Conservation (phyloP, 23 red algal genomes). For the Gracilaria caudata region DNA sequence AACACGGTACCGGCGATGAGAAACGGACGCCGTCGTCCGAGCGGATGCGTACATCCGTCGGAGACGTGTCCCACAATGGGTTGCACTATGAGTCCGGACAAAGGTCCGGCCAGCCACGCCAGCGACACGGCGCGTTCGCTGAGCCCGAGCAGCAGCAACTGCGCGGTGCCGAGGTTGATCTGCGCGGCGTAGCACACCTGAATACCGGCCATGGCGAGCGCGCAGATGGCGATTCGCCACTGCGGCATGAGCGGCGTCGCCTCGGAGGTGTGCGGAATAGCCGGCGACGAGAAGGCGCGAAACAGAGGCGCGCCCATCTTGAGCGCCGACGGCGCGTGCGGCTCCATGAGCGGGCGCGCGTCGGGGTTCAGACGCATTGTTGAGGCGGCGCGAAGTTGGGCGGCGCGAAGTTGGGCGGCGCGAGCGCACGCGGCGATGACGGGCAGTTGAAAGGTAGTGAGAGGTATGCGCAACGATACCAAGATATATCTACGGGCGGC, state of each 20-base stretch:
- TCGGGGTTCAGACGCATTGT: too few relatives aligned
- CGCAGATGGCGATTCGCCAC: constrained; percentile 35
- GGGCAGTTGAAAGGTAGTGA: too few relatives aligned
- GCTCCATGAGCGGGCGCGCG: background rate
- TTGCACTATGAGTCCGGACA: constrained; percentile 88
- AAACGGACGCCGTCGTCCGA: constrained; percentile 86
- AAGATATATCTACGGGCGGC: too few relatives aligned
- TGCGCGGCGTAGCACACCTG: constrained; percentile 87
- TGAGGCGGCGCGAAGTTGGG: background rate
- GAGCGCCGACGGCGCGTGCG: background rate
- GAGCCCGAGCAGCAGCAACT: constrained; percentile 74
- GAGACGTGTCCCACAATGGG: constrained; percentile 81
- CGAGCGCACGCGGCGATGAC: background rate
- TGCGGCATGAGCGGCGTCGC: constrained; percentile 6
- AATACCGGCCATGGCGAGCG: constrained; percentile 75
- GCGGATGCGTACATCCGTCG: constrained; percentile 71
- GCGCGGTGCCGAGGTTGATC: constrained; percentile 79
- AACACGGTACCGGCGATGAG: constrained; percentile 78
- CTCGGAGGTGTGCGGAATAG: background rate
- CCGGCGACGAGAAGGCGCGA: background rate
- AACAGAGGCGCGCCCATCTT: background rate
- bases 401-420: background rate
- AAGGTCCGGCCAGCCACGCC: constrained; percentile 89
- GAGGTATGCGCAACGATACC: too few relatives aligned
- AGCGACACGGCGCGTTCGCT: constrained; percentile 63